Evolutionary conservation across 148 eudicot genomes (phyloP).

Genomic region (Spergularia bocconei): DNA sequence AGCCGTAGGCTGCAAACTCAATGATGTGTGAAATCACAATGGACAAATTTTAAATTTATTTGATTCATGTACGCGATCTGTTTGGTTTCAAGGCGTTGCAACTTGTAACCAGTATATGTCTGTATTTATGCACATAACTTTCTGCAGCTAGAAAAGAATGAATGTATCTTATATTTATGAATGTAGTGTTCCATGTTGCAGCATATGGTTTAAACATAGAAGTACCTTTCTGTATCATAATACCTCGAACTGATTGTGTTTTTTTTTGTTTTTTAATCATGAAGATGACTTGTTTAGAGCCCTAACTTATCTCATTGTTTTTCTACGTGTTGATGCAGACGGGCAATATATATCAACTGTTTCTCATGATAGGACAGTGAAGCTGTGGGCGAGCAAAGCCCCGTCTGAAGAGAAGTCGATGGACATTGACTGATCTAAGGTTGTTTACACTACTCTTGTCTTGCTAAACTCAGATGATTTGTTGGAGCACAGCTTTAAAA

Average conservation of each 20-base stretch:
- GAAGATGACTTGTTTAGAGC: neutral
- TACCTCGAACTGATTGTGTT: neutral
- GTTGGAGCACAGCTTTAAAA: neutral
- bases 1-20: neutral
- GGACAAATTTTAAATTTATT: neutral
- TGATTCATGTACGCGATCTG: neutral
- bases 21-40: neutral
- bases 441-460: neutral
- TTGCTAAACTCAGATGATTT: neutral
- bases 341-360: conserved; percentile 78
- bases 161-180: no score
- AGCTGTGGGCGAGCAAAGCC: conserved; percentile 66
- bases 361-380: conserved; percentile 82
- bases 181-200: no score
- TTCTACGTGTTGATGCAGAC: conserved; percentile 49
- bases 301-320: neutral
- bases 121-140: no score
- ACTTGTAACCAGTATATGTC: no score
- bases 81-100: no score
- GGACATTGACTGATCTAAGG: conserved; percentile 53
- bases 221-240: neutral
- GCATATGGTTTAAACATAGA: no score
- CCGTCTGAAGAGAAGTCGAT: conserved; percentile 55
- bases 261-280: no score
- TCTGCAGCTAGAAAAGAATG: no score